Conservation (phyloP, 1,284 basidiomycete genomes). For the Ceratorhiza oryzae-sativae region DNA sequence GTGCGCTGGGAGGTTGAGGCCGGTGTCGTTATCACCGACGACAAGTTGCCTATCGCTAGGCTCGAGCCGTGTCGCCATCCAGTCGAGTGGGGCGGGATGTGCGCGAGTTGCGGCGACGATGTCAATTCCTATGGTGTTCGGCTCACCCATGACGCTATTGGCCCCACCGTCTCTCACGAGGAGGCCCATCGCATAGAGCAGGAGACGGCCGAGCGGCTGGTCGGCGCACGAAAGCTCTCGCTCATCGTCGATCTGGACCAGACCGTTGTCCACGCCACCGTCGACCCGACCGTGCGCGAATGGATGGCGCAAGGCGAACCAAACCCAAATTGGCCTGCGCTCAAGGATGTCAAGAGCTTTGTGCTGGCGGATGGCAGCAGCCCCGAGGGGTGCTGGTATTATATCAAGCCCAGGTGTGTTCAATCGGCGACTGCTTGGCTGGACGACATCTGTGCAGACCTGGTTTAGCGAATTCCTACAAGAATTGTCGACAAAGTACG, state of each 20-base stretch:
- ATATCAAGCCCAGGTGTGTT: constrained; percentile 90
- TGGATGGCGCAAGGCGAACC: constrained; percentile 88
- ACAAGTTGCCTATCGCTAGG: neutral
- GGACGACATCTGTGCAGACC: constrained; percentile 65
- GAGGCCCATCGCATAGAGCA: constrained; percentile 90
- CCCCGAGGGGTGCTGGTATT: constrained; percentile 89
- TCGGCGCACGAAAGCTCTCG: constrained; percentile 80
- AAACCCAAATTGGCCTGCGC: constrained; percentile 88
- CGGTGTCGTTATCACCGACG: neutral
- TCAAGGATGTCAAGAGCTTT: constrained; percentile 85
- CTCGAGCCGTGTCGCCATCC: constrained; percentile 90
- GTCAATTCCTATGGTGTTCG: constrained; percentile 88
- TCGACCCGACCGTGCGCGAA: constrained; percentile 97
- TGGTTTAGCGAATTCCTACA: constrained; percentile 82
- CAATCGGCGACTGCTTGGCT: neutral
- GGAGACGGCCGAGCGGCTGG: constrained; percentile 79
- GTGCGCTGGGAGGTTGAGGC: constrained; percentile 3
- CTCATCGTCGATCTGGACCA: constrained; percentile 99
- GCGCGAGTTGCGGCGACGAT: constrained; percentile 92
- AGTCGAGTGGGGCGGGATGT: constrained; percentile 90
- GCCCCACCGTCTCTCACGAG: constrained; percentile 78
- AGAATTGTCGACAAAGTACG: constrained; percentile 79
- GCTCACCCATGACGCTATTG: constrained; percentile 83
- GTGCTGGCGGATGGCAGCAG: constrained; percentile 60
- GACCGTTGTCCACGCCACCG: constrained; percentile 98